Evolutionary conservation across 495 filamentous ascomycete genomes (phyloP), one percentile per base, ranked within the genome.

Genomic region (Talaromyces thailandensis): DNA sequence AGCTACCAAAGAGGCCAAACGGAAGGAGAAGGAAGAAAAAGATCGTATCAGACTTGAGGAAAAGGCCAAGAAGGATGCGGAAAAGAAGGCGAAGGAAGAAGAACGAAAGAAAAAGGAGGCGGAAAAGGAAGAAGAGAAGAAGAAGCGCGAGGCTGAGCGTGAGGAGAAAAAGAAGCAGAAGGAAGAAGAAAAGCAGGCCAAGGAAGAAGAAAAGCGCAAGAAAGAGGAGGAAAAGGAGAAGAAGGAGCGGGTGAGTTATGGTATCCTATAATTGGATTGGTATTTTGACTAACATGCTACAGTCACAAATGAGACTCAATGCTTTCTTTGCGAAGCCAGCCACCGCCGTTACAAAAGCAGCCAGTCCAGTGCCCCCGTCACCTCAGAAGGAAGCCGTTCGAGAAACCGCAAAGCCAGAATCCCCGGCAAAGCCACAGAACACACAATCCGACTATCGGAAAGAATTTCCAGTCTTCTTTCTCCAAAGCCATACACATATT

Each of bases 391-490:
- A 63, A 1, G 55, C 65, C 0, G 16, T 59, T 14, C 16, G 50
- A 11, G 65, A 71, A 28, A 57, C 62, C 12, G 6, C 58, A n/a
- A 60, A 63, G 3, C 60, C 31, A 58, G 66, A 68, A 6, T 28
- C 63, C 6, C 29, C 69, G 31, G 16, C 60, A 65, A 58, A 67
- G 21, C 0, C 24, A 2, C 61, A 64, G 50, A 69, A 72, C 53
- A 67, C 76, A 21, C 64, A 75, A 35, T 82, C 85, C 0, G 82
- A 86, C 48, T 98, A 95, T 66, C 76, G 89, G 16, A 83, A 82
- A 64, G 73, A 69, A 31, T 97, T 97, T 67, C 84, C 89, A 14
- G 82, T 88, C 0, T 96, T 95, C 72, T 92, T 88, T 62, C 64
- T 92, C 9, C 84, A 92, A 60, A 77, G 82, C 14, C 77, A 88